Percentiles rank a stretch among this genome's conserved stretches.
phyloP scores from a whole-genome alignment of 1,139 yeast species.

The Yamadazyma diospyri region DNA sequence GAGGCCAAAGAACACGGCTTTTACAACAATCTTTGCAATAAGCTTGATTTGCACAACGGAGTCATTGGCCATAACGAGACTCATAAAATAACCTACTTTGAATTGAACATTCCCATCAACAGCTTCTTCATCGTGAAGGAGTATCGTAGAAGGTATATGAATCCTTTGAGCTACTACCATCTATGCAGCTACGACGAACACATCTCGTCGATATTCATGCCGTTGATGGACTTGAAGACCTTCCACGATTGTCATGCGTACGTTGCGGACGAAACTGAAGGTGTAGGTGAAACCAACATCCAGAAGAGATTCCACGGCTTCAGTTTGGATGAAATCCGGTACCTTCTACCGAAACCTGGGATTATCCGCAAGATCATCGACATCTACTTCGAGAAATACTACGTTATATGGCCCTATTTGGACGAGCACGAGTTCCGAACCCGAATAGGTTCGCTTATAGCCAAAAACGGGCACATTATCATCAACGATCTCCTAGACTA shows the following conservation, averaged over 20 bases:
- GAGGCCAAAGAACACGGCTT: too few species aligned
- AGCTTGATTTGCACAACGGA: neutral
- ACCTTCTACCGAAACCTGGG: conserved; percentile 37
- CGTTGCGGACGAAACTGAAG: conserved; percentile 6
- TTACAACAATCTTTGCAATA: too few species aligned
- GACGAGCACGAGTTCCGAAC: conserved; percentile 34
- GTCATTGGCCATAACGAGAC: conserved; percentile 3
- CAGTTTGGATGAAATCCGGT: conserved; percentile 3
- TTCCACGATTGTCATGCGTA: conserved; percentile 6
- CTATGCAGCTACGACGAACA: conserved; percentile 3
- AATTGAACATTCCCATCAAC: conserved; percentile 5
- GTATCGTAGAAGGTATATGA: conserved; percentile 4
- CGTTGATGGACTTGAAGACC: conserved; percentile 5
- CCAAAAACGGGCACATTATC: conserved; percentile 8
- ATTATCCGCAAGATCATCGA: conserved; percentile 43
- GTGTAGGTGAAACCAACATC: conserved; percentile 4
- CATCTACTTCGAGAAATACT: conserved; percentile 41
- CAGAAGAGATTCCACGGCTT: conserved; percentile 2
- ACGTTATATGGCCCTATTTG: conserved; percentile 45
- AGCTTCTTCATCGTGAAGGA: conserved; percentile 5
- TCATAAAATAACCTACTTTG: conserved; percentile 1
- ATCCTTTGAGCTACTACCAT: conserved; percentile 4
- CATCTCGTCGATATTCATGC: conserved; percentile 4
- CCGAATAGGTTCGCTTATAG: conserved; percentile 20
- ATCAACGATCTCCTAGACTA: conserved; percentile 17